Base-by-base conservation (phyloP, 129 eudicot species). In the Deinandra increscens region DNA sequence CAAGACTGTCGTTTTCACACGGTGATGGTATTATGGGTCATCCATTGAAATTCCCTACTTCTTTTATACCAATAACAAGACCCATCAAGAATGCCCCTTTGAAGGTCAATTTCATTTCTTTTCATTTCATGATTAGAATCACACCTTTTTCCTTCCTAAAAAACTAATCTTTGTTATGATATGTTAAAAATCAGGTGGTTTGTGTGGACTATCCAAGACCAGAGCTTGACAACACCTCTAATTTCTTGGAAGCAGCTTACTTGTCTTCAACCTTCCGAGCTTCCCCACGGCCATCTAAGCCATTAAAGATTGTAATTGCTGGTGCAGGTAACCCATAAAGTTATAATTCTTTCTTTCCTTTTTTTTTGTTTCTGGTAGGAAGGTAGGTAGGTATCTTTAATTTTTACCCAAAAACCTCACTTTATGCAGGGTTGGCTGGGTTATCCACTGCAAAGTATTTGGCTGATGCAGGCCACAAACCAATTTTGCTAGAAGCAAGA, bases 261-360 rank as follows among this genome's bases (percentile, higher is more conserved):
- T 75, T 94, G 69, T 94, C 99, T 58, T 83, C 99, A 7, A 72
- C 90, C 50, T 94, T 94, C 75, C 79, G 83, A 6, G 49, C 74
- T 38, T 69, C 86, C 61, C 83, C 90, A 1, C 95, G 91, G 68
- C 99, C 99, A 51, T 23, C 72, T 42, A 94, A 83, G 70, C 99
- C 99, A 11, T 75, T 94, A 62, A 79, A 87, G 38, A 48, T 94
- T 44, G 89, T 94, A 10, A 82, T 94, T 82, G 97, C 99, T 71
- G 99, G 99, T 69, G 96, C 97, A 78, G 99, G 99, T 93, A 44
- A n/a, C n/a, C n/a, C n/a, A n/a, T n/a, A n/a, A n/a, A n/a, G n/a
- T n/a, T n/a, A n/a, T n/a, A n/a, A n/a, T n/a, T n/a, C n/a, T n/a
- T n/a, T n/a, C n/a, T n/a, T n/a, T n/a, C n/a, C n/a, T n/a, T n/a